Evolutionary conservation across 208 protist genomes (phyloP).

Genomic region (Trypanosomatidae sp.): DNA sequence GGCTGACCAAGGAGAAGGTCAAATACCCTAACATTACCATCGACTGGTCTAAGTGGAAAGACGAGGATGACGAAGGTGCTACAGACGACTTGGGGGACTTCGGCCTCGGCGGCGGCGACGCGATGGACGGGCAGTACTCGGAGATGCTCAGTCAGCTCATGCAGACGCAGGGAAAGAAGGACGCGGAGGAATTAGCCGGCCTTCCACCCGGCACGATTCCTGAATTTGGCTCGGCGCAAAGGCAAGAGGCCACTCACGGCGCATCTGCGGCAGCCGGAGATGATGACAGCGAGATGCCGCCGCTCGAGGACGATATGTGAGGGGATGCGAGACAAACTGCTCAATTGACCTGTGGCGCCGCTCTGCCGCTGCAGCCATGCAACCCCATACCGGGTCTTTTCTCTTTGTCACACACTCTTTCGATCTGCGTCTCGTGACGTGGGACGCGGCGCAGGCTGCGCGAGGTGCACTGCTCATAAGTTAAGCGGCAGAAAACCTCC

Average conservation of each 20-base stretch:
- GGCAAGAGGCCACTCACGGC: conserved; percentile 7
- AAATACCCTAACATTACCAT: conserved; percentile 76
- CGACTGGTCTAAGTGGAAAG: conserved; percentile 86
- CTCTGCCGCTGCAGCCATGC: not conserved
- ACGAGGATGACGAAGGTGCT: conserved; percentile 61
- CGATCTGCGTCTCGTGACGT: not conserved
- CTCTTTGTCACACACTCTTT: not conserved
- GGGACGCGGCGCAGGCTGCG: not conserved
- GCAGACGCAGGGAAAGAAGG: conserved; percentile 32
- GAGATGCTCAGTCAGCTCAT: conserved; percentile 53
- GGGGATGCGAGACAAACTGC: not conserved
- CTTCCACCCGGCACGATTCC: conserved; percentile 22
- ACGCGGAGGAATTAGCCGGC: conserved; percentile 27
- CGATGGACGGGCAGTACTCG: conserved; percentile 23
- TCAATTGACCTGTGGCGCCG: not conserved
- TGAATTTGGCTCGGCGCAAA: conserved; percentile 26
- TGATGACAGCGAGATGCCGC: conserved; percentile 55
- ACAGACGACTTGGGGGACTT: conserved; percentile 33
- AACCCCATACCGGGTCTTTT: not conserved
- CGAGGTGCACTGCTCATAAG: not conserved
- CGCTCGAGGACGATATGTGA: conserved; percentile 36
- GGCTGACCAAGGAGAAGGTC: conserved; percentile 64
- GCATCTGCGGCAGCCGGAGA: conserved; percentile 10
- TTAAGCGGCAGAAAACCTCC: too few species aligned
- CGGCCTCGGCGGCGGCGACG: conserved; percentile 26